Evolutionary conservation across 495 filamentous ascomycete genomes (phyloP).

Genomic region (Podospora didyma): DNA sequence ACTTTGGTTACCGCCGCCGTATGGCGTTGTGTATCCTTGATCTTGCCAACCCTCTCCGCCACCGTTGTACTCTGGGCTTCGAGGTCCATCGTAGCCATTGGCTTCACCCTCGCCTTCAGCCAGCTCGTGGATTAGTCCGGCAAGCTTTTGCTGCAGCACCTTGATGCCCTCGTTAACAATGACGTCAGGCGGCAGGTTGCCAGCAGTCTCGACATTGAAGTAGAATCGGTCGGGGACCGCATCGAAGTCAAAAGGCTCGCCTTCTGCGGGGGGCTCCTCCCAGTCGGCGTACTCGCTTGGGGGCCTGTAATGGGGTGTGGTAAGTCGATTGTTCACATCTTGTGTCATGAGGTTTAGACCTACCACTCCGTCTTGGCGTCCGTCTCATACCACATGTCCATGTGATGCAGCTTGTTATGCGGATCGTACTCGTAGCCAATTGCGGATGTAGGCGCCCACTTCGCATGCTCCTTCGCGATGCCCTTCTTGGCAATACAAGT

Average conservation of each 20-base stretch:
- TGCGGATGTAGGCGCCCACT: conserved; percentile 89
- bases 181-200: conserved; percentile 78
- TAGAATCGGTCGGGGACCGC: conserved; percentile 82
- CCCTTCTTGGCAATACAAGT: conserved; percentile 96
- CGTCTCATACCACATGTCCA: conserved; percentile 90
- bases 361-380: conserved; percentile 87
- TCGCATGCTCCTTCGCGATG: conserved; percentile 97
- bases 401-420: conserved; percentile 84
- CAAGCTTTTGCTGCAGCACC: conserved; percentile 85
- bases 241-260: conserved; percentile 85
- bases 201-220: conserved; percentile 86
- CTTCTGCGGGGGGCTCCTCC: conserved; percentile 78
- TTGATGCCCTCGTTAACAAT: conserved; percentile 88
- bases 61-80: conserved; percentile 59
- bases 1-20: conserved; percentile 53
- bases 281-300: conserved; percentile 77
- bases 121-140: conserved; percentile 73
- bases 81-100: conserved; percentile 56
- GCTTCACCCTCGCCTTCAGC: conserved; percentile 49
- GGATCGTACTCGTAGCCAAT: conserved; percentile 98
- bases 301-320: conserved; percentile 61
- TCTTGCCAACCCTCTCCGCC: conserved; percentile 52
- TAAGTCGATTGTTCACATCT: conserved; percentile 2
- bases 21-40: conserved; percentile 72
- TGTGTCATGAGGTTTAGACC: conserved; percentile 25